These are phyloP conservation scores for Entoloma clypeatum DNA, from an alignment of 1,284 basidiomycete species.

Conservation along the genomic window DNA sequence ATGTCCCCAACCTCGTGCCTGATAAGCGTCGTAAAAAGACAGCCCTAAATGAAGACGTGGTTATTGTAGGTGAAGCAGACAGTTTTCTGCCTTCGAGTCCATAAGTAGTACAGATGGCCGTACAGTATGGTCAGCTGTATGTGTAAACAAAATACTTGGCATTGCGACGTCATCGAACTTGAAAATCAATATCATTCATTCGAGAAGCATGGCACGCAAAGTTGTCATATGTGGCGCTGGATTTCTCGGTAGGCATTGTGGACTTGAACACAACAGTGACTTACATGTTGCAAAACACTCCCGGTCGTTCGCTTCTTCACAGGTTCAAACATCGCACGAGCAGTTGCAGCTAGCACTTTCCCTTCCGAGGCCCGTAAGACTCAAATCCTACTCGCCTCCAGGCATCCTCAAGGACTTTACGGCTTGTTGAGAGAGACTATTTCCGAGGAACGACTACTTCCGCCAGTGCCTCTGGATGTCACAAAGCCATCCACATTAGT, in stretches of 20 bases:
- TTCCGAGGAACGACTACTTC: constrained; percentile 34
- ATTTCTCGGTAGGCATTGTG: constrained; percentile 49
- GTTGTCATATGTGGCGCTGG: constrained; percentile 65
- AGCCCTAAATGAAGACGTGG: constrained; percentile 25
- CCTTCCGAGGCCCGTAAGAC: constrained; percentile 21
- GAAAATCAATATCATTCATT: neutral
- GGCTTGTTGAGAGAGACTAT: constrained; percentile 27
- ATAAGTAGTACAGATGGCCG: too few species aligned
- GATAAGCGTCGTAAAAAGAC: constrained; percentile 27
- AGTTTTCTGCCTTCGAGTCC: constrained; percentile 18
- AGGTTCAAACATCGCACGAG: constrained; percentile 57
- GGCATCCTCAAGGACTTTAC: constrained; percentile 43
- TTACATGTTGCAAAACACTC: neutral
- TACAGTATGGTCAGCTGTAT: too few species aligned
- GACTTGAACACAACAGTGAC: neutral
- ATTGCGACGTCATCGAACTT: neutral
- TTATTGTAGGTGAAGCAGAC: constrained; percentile 29
- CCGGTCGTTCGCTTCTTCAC: neutral
- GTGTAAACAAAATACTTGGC: neutral
- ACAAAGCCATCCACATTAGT: constrained; percentile 44
- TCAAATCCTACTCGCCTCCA: constrained; percentile 51
- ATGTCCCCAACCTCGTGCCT: constrained; percentile 10
- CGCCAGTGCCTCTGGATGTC: constrained; percentile 50
- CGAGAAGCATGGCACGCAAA: constrained; percentile 29
- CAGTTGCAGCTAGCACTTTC: constrained; percentile 29